Evolutionary conservation across 2,329 filamentous ascomycete genomes (phyloP).

Genomic region (Penicillium crustosum): DNA sequence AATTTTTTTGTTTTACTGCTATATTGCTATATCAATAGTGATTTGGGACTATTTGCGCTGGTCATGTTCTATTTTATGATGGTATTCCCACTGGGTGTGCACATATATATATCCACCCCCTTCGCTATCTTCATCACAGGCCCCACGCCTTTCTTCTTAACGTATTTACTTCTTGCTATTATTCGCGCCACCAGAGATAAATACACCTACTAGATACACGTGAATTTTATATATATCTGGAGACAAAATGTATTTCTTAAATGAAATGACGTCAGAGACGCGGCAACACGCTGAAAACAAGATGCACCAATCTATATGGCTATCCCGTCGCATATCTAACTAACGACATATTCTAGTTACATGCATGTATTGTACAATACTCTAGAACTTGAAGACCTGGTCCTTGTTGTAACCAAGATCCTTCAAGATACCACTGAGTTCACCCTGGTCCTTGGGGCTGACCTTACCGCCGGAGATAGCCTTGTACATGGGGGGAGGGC

Average conservation of each 20-base stretch:
- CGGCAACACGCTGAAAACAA: conserved; percentile 15
- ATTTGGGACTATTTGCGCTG: neutral
- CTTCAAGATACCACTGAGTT: conserved; percentile 76
- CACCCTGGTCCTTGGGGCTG: conserved; percentile 90
- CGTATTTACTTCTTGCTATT: neutral
- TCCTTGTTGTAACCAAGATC: conserved; percentile 82
- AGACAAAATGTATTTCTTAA: neutral
- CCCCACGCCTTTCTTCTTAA: too few species aligned
- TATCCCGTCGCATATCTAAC: neutral
- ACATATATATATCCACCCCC: neutral
- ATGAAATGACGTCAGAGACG: conserved; percentile 5
- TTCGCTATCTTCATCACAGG: neutral
- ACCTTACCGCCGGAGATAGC: conserved; percentile 86
- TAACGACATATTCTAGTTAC: conserved; percentile 15
- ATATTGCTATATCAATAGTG: neutral
- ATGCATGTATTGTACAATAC: conserved; percentile 15
- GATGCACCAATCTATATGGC: conserved; percentile 21
- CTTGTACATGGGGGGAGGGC: conserved; percentile 90
- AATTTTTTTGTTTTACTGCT: neutral
- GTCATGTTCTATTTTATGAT: neutral
- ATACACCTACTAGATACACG: neutral
- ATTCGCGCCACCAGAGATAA: neutral
- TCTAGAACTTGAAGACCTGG: conserved; percentile 93
- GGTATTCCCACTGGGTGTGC: neutral
- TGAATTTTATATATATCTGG: neutral